Evolutionary conservation across 2,329 filamentous ascomycete genomes (phyloP).

Genomic region (Lanzia echinophila): DNA sequence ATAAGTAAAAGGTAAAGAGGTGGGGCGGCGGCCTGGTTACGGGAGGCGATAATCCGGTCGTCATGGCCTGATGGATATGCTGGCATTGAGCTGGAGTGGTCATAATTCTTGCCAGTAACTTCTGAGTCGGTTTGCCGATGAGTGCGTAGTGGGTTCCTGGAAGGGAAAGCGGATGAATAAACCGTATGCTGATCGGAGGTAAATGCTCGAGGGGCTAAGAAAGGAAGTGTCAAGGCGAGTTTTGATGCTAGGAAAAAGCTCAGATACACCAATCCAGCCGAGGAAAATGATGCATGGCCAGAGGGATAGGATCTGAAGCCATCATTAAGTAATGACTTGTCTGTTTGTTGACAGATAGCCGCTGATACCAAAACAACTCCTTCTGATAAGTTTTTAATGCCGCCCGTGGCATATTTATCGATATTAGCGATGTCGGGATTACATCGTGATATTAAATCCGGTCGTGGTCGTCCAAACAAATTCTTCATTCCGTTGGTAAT

Average conservation of each 20-base stretch:
- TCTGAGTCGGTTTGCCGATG: background rate
- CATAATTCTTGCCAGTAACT: background rate
- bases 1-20: conserved; percentile 72
- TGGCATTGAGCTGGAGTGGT: conserved; percentile 1
- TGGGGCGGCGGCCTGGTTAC: conserved; percentile 72
- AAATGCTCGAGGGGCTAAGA: conserved; percentile 47
- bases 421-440: conserved; percentile 63
- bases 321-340: conserved; percentile 59
- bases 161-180: conserved; percentile 64
- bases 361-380: conserved; percentile 62
- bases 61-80: conserved; percentile 22
- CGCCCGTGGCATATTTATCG: conserved; percentile 55
- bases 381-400: conserved; percentile 40
- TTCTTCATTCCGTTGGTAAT: conserved; percentile 83
- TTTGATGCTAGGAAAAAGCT: conserved; percentile 82
- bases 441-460: conserved; percentile 63
- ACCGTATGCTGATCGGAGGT: conserved; percentile 41
- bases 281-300: conserved; percentile 68
- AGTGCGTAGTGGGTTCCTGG: conserved; percentile 39
- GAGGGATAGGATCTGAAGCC: conserved; percentile 82
- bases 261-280: conserved; percentile 76
- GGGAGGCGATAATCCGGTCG: conserved; percentile 42
- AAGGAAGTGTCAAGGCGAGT: conserved; percentile 67
- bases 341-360: conserved; percentile 64
- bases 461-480: conserved; percentile 57